A percentile compares a stretch with the other conserved stretches of the same genome.
These are phyloP conservation scores for Diospyros kaki DNA, from an alignment of 148 eudicot species.

Conservation along the genomic window DNA sequence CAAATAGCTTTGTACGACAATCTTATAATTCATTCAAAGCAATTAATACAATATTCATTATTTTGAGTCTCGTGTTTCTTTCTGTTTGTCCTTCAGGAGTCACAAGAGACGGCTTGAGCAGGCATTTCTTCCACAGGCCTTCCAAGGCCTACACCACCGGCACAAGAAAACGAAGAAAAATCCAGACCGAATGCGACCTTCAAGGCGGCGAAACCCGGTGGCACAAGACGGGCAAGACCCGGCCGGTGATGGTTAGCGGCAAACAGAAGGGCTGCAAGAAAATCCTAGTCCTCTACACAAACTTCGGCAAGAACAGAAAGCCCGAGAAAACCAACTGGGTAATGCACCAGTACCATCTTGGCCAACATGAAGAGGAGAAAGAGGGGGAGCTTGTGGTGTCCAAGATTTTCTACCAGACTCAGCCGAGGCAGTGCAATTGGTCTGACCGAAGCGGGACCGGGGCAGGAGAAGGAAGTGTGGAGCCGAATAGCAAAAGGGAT, in stretches of 20 bases:
- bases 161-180: constrained; percentile 84
- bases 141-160: constrained; percentile 99
- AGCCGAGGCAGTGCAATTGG: constrained; percentile 85
- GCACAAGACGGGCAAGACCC: constrained; percentile 96
- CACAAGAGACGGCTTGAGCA: constrained; percentile 91
- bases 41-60: not conserved
- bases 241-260: constrained; percentile 83
- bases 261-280: constrained; percentile 97
- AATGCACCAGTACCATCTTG: constrained; percentile 95
- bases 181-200: constrained; percentile 87
- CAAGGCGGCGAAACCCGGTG: constrained; percentile 97
- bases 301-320: constrained; percentile 82
- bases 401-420: constrained; percentile 92
- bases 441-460: constrained; percentile 26
- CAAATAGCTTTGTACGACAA: too few species aligned
- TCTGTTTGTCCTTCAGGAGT: constrained; percentile 35
- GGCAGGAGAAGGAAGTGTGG: constrained; percentile 26
- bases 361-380: constrained; percentile 83
- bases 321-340: constrained; percentile 99
- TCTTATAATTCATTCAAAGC: too few species aligned
- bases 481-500: constrained; percentile 32
- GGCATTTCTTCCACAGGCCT: constrained; percentile 97
- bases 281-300: constrained; percentile 80
- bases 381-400: constrained; percentile 97
- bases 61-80: not conserved